Base-by-base conservation (phyloP, 148 eudicot genomes). In the Rhododendron simsii region DNA sequence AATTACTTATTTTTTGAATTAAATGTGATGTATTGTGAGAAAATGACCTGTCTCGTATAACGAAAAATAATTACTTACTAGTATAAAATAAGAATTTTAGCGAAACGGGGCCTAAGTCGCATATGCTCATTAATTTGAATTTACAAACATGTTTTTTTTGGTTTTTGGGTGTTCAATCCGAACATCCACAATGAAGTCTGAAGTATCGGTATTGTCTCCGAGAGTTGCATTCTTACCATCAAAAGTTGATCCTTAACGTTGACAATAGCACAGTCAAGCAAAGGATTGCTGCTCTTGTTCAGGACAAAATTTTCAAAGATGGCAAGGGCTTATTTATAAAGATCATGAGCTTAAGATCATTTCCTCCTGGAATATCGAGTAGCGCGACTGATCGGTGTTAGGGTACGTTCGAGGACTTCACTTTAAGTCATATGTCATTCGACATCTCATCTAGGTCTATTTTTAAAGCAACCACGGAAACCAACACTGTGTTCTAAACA, bases 201-300 rank as follows among this genome's bases (percentile, higher is more conserved):
- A 96, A 86, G 98, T 96, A 89, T 96, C 99, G 14, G 93, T 95
- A 63, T 92, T 96, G 89, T 96, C 99, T 7, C 99, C 98, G 18
- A 90, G 99, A 65, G 99, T 96, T 2, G 99, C 99, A 86, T 96
- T 87, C 89, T 65, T 96, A 96, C 87, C 99, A 95, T 87, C 99
- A 96, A 81, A 91, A 98, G 90, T 87, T 96, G 87, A 90, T 96
- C 85, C 91, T 96, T 30, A 94, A 92, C 85, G 98, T 96, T 44
- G 98, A 96, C 87, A 96, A 95, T 53, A 93, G 96, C 84, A 95
- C 96, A 33, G 90, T 96, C 37, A 96, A 94, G 90, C 99, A 95
- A 89, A 84, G 99, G 80, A 95, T 96, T n/a, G 99, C 99, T 28
- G 98, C 98, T 76, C 90, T 96, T 85, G 94, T 95, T 85, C 99